These are phyloP conservation scores for Paramecium pentaurelia DNA, from an alignment of 73 alveolate species.

Conservation along the genomic window DNA sequence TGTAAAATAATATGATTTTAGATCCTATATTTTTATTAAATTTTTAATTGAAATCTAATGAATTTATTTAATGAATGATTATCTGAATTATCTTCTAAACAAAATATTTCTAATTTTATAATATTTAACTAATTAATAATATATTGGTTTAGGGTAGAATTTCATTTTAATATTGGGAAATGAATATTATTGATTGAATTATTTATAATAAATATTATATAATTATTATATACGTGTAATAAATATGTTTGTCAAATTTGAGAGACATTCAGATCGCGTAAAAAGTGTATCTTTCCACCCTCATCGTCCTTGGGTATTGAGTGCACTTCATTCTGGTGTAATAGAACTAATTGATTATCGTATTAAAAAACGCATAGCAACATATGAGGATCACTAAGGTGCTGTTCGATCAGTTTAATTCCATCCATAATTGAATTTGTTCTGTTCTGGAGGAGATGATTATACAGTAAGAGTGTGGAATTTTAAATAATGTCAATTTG, in stretches of 20 bases:
- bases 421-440: constrained; percentile 85
- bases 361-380: constrained; percentile 53
- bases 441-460: constrained; percentile 99
- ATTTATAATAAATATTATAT: not conserved
- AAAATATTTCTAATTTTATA: not conserved
- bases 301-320: constrained; percentile 94
- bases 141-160: not conserved
- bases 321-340: constrained; percentile 84
- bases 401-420: constrained; percentile 57
- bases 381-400: constrained; percentile 92
- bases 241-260: constrained; percentile 79
- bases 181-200: not conserved
- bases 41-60: not conserved
- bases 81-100: not conserved
- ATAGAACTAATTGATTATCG: constrained; percentile 95
- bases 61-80: not conserved
- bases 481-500: constrained; percentile 75
- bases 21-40: not conserved
- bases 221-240: not conserved
- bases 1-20: not conserved
- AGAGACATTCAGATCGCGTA: constrained; percentile 94
- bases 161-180: not conserved
- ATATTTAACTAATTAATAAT: not conserved
- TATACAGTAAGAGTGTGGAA: constrained; percentile 88
- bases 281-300: constrained; percentile 97